phyloP scores from a whole-genome alignment of 768 basidiomycete genomes.

The Rhizopogon vinicolor region DNA sequence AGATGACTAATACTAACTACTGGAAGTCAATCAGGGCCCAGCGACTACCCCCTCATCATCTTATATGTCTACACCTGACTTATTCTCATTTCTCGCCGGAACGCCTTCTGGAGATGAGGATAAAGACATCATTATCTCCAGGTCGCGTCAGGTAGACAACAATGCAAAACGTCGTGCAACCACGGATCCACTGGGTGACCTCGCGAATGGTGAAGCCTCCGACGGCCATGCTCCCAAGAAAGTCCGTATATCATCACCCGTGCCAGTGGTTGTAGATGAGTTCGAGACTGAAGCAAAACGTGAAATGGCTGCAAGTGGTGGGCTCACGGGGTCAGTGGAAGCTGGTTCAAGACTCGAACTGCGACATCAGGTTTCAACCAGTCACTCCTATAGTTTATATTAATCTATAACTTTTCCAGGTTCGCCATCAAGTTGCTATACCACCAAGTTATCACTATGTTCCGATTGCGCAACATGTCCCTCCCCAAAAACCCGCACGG shows the following conservation, averaged over 20 bases:
- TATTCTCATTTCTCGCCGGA: constrained; percentile 27
- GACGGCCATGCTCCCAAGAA: constrained; percentile 47
- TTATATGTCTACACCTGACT: constrained; percentile 13
- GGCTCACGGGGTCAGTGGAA: constrained; percentile 72
- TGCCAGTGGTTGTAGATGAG: constrained; percentile 84
- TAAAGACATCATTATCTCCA: constrained; percentile 10
- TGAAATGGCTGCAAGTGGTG: constrained; percentile 86
- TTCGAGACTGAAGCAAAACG: constrained; percentile 93
- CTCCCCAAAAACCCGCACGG: constrained; percentile 84
- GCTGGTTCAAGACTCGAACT: constrained; percentile 69
- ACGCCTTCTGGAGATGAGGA: constrained; percentile 20
- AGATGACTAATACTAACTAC: too few relatives aligned
- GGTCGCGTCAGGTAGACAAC: constrained; percentile 8
- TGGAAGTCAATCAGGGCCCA: too few relatives aligned
- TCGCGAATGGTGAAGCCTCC: constrained; percentile 6
- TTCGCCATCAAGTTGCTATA: constrained; percentile 94
- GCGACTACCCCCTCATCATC: too few relatives aligned
- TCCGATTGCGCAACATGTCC: constrained; percentile 88
- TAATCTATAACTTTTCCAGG: constrained; percentile 39
- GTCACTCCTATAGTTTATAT: background rate
- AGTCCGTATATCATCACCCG: constrained; percentile 53
- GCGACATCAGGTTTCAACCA: constrained; percentile 61
- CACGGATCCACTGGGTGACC: constrained; percentile 1
- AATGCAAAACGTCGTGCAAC: constrained; percentile 20
- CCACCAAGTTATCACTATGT: constrained; percentile 89